Evolutionary conservation across 2,329 filamentous ascomycete species (phyloP), one percentile per base, ranked within the genome.

Genomic region (Pseudocercospora ulei): DNA sequence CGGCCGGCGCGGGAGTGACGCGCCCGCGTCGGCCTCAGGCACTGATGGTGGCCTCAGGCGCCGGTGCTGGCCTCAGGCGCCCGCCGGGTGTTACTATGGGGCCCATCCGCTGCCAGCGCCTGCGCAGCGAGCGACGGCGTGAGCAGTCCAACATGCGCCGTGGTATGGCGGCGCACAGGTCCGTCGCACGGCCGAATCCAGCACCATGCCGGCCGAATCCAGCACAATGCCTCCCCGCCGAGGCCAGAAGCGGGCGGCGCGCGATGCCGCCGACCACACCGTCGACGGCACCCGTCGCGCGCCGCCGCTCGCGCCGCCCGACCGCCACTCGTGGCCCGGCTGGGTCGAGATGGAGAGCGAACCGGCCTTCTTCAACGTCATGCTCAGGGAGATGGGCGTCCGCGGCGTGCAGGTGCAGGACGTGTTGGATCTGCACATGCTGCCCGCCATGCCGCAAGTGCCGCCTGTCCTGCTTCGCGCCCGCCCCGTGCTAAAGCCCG

Each of bases 281-380:
- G 23, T 68, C 68, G 7, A 65, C 74, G 40, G 64, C 62, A 3
- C 54, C 61, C 4, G 46, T 24, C 45, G 33, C 34, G 35, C 46
- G 11, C n/a, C 20, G 16, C 12, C 39, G n/a, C 44, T 48, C n/a
- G 30, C 44, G 7, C 41, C 48, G 8, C 60, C 70, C 18, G 76
- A 82, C 50, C 68, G 71, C 14, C 61, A 69, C 16, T 67, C 70
- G 18, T 86, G 80, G 76, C 68, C 74, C 34, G 80, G 80, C 14
- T 88, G 81, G 76, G 73, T 79, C 41, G 86, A 95, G 56, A 71
- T 96, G 34, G 86, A 94, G 62, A 93, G 85, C 4, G 86, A 95
- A 46, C 87, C 87, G 5, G 78, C 75, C 17, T 78, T 87, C 52
- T 95, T 96, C 67, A 90, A 86, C 53, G 75, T 77, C 24, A 88